These are phyloP conservation scores for Trichoderma sp. DNA, from an alignment of 2,329 filamentous ascomycete genomes.

Conservation along the genomic window DNA sequence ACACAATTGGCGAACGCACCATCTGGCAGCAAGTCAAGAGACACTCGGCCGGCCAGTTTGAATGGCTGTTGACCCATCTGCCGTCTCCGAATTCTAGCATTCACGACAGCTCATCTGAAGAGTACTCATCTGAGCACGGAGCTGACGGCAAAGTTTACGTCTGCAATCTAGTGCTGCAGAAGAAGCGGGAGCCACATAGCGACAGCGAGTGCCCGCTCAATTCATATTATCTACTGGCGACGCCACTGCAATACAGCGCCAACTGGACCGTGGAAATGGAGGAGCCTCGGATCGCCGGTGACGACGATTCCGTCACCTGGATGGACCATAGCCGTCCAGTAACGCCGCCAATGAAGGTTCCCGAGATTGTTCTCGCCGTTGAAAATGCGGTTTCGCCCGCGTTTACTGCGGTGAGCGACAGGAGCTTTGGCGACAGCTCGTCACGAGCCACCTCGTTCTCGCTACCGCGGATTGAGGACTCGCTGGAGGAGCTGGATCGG, in stretches of 20 bases:
- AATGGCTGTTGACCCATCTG: constrained; percentile 49
- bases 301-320: constrained; percentile 30
- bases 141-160: constrained; percentile 45
- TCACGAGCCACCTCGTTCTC: constrained; percentile 36
- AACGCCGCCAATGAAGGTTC: constrained; percentile 32
- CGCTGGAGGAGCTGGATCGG: constrained; percentile 61
- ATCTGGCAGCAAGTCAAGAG: constrained; percentile 40
- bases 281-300: constrained; percentile 18
- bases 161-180: constrained; percentile 53
- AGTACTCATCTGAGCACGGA: constrained; percentile 6
- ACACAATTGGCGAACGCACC: constrained; percentile 31
- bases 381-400: constrained; percentile 39
- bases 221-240: constrained; percentile 51
- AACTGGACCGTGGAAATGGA: constrained; percentile 26
- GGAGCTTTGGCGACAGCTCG: constrained; percentile 39
- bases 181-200: constrained; percentile 27
- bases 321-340: constrained; percentile 29
- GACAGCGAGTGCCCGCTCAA: constrained; percentile 32
- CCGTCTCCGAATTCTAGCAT: constrained; percentile 31
- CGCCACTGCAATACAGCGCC: constrained; percentile 39
- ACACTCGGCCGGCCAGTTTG: constrained; percentile 52
- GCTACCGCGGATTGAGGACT: constrained; percentile 61
- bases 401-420: constrained; percentile 34
- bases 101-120: constrained; percentile 17
- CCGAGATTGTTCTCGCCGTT: constrained; percentile 33